Percentiles rank a stretch among this genome's conserved stretches.
Conservation (phyloP, 192 early-diverging fungal species). For the Coemansia erecta region DNA sequence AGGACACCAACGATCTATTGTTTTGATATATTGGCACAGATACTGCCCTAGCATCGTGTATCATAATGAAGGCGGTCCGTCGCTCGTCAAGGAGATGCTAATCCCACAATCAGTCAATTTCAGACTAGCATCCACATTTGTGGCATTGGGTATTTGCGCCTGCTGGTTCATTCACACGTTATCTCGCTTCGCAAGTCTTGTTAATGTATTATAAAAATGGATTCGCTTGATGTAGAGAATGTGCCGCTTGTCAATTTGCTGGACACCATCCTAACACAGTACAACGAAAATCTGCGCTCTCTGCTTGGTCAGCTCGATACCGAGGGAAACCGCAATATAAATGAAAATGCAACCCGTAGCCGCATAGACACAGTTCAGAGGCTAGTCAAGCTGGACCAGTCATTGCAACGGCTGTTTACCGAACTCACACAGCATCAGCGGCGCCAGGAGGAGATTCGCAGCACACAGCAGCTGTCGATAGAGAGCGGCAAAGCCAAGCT, state of each 20-base stretch:
- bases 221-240: constrained; percentile 27
- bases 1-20: too few species aligned
- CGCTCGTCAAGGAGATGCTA: too few species aligned
- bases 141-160: too few species aligned
- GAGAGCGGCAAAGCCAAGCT: constrained; percentile 38
- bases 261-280: constrained; percentile 31
- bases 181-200: too few species aligned
- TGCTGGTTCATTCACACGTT: too few species aligned
- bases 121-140: too few species aligned
- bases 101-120: too few species aligned
- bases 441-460: constrained; percentile 45
- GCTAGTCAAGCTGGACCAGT: constrained; percentile 26
- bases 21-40: too few species aligned
- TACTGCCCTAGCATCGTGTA: too few species aligned
- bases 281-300: constrained; percentile 27
- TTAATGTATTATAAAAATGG: constrained; percentile 12
- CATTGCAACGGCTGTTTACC: constrained; percentile 28
- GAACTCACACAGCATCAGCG: constrained; percentile 40
- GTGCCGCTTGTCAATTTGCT: constrained; percentile 39
- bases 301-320: constrained; percentile 45
- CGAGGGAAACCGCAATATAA: constrained; percentile 30
- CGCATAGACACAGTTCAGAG: constrained; percentile 10
- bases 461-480: constrained; percentile 28
- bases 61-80: too few species aligned
- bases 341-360: neutral